Conservation (phyloP, 768 basidiomycete genomes). For the Russula earlei region DNA sequence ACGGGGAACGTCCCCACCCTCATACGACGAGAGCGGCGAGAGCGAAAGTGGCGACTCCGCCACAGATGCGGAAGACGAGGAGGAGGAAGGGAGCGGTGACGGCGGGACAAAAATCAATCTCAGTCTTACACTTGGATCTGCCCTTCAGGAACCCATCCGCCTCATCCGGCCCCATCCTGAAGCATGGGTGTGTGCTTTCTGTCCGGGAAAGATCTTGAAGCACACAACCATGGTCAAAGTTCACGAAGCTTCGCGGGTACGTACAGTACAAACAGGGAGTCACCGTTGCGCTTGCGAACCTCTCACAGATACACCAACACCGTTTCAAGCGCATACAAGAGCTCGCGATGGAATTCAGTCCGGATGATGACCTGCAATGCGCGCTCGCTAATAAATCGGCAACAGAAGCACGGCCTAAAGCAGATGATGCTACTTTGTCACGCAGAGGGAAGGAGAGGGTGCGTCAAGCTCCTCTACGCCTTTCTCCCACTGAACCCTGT, state of each 20-base stretch:
- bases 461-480: slow-evolving; percentile 15
- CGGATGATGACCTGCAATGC: slow-evolving; percentile 38
- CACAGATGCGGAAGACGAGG: slow-evolving; percentile 22
- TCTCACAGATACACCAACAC: slow-evolving; percentile 50
- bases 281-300: neutral
- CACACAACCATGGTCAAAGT: slow-evolving; percentile 42
- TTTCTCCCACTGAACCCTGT: neutral
- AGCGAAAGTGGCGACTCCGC: slow-evolving; percentile 16
- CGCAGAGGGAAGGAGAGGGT: slow-evolving; percentile 61
- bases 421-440: slow-evolving; percentile 28
- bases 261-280: slow-evolving; percentile 37
- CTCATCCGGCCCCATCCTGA: slow-evolving; percentile 46
- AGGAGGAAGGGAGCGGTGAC: slow-evolving; percentile 21
- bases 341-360: slow-evolving; percentile 33
- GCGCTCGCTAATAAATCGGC: slow-evolving; percentile 21
- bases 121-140: slow-evolving; percentile 47
- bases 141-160: slow-evolving; percentile 55
- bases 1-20: neutral
- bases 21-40: slow-evolving; percentile 27
- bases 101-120: slow-evolving; percentile 27
- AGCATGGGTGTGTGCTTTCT: slow-evolving; percentile 52
- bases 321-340: slow-evolving; percentile 43
- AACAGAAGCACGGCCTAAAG: neutral
- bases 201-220: slow-evolving; percentile 68
- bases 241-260: slow-evolving; percentile 46